Conservation (phyloP, 768 basidiomycete species). For the Panaeolus cyanescens region DNA sequence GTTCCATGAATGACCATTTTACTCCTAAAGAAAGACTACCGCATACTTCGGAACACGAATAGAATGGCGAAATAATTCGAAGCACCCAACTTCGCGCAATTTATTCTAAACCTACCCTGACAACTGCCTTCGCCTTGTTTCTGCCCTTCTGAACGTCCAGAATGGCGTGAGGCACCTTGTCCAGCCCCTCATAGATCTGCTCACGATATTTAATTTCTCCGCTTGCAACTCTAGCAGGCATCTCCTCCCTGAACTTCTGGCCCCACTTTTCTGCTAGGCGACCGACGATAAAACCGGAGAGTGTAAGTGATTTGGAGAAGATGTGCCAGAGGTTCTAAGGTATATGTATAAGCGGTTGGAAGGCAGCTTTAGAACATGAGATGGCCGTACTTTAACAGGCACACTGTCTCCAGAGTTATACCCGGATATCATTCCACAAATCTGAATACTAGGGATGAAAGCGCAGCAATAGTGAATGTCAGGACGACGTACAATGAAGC, state of each 20-base stretch:
- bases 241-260: constrained; percentile 40
- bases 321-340: constrained; percentile 36
- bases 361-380: neutral
- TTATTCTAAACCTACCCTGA: too few relatives aligned
- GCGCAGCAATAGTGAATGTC: neutral
- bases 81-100: too few relatives aligned
- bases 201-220: constrained; percentile 52
- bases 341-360: neutral
- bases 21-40: too few relatives aligned
- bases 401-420: constrained; percentile 32
- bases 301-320: constrained; percentile 42
- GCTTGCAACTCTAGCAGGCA: constrained; percentile 41
- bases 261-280: constrained; percentile 34
- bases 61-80: too few relatives aligned
- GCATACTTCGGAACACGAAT: too few relatives aligned
- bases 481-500: constrained; percentile 47
- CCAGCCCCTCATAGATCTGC: constrained; percentile 46
- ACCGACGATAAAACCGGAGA: constrained; percentile 39
- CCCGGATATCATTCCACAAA: constrained; percentile 43
- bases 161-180: constrained; percentile 35
- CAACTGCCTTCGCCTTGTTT: constrained; percentile 35
- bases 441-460: constrained; percentile 18
- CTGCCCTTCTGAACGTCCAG: constrained; percentile 33
- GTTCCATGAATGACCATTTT: too few relatives aligned
- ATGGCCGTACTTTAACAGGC: constrained; percentile 15